A percentile compares a stretch with the other conserved stretches of the same genome.
Conservation (phyloP, 352 stramenopile species). For the Globisporangium nunn region DNA sequence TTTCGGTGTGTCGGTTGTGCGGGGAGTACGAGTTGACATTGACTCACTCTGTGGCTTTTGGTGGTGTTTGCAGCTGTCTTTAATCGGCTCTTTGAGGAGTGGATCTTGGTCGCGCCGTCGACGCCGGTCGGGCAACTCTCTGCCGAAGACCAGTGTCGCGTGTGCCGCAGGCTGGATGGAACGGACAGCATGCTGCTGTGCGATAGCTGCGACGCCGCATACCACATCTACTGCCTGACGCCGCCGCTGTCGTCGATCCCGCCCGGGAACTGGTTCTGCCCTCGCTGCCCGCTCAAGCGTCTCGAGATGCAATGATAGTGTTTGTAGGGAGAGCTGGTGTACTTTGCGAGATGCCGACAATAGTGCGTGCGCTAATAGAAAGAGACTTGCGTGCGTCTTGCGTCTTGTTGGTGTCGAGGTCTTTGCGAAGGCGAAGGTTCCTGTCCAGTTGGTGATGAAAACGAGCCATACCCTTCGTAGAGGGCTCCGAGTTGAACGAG, state of each 20-base stretch:
- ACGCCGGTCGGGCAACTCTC: conserved; percentile 46
- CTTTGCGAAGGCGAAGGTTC: too few relatives aligned
- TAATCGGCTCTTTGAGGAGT: conserved; percentile 71
- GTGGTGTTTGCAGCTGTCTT: conserved; percentile 47
- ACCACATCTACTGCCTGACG: conserved; percentile 76
- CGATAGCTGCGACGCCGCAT: conserved; percentile 78
- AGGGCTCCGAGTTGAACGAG: too few relatives aligned
- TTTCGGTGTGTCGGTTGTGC: not conserved
- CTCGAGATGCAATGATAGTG: conserved; percentile 11
- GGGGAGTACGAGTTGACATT: not conserved
- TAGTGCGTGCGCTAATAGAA: not conserved
- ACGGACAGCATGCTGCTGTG: conserved; percentile 78
- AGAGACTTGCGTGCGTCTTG: too few relatives aligned
- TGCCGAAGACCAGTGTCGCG: conserved; percentile 63
- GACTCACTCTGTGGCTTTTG: not conserved
- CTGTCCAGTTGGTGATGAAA: too few relatives aligned
- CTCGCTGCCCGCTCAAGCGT: conserved; percentile 50
- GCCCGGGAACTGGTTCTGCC: conserved; percentile 76
- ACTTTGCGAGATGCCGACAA: not conserved
- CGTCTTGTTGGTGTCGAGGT: too few relatives aligned
- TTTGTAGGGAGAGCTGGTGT: not conserved
- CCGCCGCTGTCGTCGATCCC: conserved; percentile 58
- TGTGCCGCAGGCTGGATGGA: conserved; percentile 53
- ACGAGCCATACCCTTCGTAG: too few relatives aligned
- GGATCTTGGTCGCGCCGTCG: conserved; percentile 46